A percentile compares a stretch with the other conserved stretches of the same genome.
Conservation (phyloP, 257 asterid genomes). For the Jasminum sambac region DNA sequence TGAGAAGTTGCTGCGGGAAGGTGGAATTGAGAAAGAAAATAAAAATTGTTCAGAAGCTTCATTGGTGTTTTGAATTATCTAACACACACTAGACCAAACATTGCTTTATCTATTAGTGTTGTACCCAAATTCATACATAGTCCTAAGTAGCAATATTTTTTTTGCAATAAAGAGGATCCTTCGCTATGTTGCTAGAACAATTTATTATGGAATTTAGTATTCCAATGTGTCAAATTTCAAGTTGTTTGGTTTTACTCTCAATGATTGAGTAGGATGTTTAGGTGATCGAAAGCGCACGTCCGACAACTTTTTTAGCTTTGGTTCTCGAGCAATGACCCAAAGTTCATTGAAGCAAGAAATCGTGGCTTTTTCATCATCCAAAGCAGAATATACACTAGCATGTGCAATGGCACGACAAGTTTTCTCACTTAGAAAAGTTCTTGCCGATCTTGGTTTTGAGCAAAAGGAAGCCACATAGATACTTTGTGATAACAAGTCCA, state of each 20-base stretch:
- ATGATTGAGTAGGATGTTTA: slow-evolving; percentile 6
- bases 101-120: slow-evolving; percentile 5
- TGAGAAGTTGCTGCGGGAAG: slow-evolving; percentile 1
- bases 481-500: slow-evolving; percentile 11
- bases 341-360: slow-evolving; percentile 12
- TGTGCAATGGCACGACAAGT: not conserved
- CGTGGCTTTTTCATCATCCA: not conserved
- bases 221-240: not conserved
- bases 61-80: slow-evolving; percentile 14
- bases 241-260: not conserved
- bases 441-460: not conserved
- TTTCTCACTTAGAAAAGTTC: not conserved
- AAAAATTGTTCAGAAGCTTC: slow-evolving; percentile 3
- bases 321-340: slow-evolving; percentile 4
- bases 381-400: not conserved
- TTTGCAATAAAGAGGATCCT: not conserved
- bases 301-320: not conserved
- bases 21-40: not conserved
- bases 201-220: slow-evolving; percentile 11
- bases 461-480: not conserved
- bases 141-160: not conserved
- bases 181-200: slow-evolving; percentile 11
- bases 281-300: slow-evolving; percentile 9
- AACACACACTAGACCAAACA: slow-evolving; percentile 6
- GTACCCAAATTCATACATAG: not conserved